Base-by-base conservation (phyloP, 331 rosid genomes). In the Prunus yedoensis region DNA sequence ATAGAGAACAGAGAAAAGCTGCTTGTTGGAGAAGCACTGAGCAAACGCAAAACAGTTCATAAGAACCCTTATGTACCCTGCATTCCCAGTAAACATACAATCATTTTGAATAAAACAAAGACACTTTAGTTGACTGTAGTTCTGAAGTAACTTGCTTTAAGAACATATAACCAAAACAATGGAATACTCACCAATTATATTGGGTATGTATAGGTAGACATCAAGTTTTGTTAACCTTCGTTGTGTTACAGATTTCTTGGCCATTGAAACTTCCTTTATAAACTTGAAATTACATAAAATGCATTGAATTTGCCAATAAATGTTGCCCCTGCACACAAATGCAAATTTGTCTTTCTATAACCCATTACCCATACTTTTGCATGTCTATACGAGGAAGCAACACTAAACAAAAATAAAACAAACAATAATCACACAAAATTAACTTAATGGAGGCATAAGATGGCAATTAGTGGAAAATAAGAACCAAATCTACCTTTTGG, bases 191-290 rank as follows among this genome's bases (percentile, higher is more conserved):
- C 98, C 98, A 74, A 94, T 89, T 50, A 92, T 89, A 77, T 94
- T 94, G 66, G 97, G 97, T 81, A 91, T 71, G 81, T 94, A 94
- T 52, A 94, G 95, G 84, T 94, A 94, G 71, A 91, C 98, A 2
- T 94, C 83, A 56, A 94, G 71, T 80, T 89, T 91, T 60, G 86
- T 83, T 72, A 86, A 85, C 70, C 80, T 82, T 52, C 47, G 68
- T 17, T 63, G 76, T 23, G 87, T 73, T 74, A 73, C 84, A 16
- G 89, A 82, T 72, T 84, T 89, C 78, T 82, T 88, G 69, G 92
- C 98, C 98, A 93, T 91, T 75, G 90, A 63, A 80, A 74, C 83
- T 88, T 74, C 80, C 20, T 66, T 73, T 21, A 28, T 71, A 59
- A 64, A 45, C 78, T 67, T 71, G 83, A 81, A 82, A 70, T 70